These are phyloP conservation scores for Fimicolochytrium jonesii DNA, from an alignment of 192 early-diverging fungal genomes.

Conservation along the genomic window DNA sequence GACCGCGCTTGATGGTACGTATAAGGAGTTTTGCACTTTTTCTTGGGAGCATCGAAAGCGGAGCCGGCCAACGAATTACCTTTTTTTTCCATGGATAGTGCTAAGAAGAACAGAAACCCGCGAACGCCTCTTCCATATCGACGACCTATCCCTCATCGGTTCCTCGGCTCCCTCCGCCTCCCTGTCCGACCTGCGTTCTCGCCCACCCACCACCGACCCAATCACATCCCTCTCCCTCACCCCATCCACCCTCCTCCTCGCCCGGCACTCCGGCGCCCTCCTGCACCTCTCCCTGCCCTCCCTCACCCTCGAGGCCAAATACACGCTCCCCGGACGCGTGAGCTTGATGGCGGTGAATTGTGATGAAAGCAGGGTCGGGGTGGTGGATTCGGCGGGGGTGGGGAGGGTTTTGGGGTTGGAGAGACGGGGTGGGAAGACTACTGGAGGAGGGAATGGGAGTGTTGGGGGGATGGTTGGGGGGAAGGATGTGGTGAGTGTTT, in stretches of 20 bases:
- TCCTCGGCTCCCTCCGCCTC: not conserved
- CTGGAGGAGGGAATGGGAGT: not conserved
- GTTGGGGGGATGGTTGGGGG: constrained; percentile 1
- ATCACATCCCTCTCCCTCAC: constrained; percentile 37
- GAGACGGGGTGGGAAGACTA: not conserved
- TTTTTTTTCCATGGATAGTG: too few relatives aligned
- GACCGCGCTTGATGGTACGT: constrained; percentile 34
- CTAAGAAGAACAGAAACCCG: constrained; percentile 33
- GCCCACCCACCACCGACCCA: constrained; percentile 42
- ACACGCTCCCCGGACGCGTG: constrained; percentile 32
- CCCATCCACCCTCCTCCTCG: constrained; percentile 43
- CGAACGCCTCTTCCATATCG: constrained; percentile 52
- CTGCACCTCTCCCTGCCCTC: constrained; percentile 46
- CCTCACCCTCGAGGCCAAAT: constrained; percentile 46
- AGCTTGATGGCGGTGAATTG: constrained; percentile 43
- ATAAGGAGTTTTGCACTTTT: too few relatives aligned
- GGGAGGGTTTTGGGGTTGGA: constrained; percentile 49
- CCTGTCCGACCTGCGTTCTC: constrained; percentile 10
- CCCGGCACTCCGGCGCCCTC: constrained; percentile 44
- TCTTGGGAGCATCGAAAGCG: too few relatives aligned
- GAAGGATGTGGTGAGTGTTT: not conserved
- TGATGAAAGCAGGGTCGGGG: constrained; percentile 32
- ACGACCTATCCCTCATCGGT: constrained; percentile 39
- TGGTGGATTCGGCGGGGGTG: constrained; percentile 49
- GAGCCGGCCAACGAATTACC: too few relatives aligned